Percentiles rank a stretch among this genome's conserved stretches.
phyloP scores from a whole-genome alignment of 192 early-diverging fungal species.

The Gryganskiella cystojenkinii region DNA sequence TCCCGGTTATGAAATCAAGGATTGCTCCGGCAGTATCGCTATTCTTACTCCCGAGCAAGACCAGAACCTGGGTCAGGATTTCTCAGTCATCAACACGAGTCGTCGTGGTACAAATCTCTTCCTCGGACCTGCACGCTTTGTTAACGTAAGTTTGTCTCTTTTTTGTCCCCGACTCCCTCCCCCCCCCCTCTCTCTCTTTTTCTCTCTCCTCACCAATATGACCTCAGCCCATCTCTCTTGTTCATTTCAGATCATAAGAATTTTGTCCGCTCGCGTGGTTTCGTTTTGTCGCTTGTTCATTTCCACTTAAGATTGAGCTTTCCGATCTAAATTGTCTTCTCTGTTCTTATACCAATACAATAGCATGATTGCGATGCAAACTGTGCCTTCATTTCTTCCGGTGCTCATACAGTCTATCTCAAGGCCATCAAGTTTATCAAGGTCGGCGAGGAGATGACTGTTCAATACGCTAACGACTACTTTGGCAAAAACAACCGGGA shows the following conservation, averaged over 20 bases:
- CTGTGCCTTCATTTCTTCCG: constrained; percentile 58
- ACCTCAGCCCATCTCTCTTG: constrained; percentile 1
- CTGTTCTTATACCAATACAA: constrained; percentile 6
- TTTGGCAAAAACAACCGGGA: constrained; percentile 71
- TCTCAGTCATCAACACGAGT: constrained; percentile 59
- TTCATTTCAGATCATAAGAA: too few species aligned
- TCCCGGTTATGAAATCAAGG: constrained; percentile 58
- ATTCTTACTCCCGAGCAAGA: constrained; percentile 61
- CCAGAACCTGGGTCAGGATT: constrained; percentile 59
- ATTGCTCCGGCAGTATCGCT: constrained; percentile 65
- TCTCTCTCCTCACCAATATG: not conserved
- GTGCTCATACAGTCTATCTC: constrained; percentile 65
- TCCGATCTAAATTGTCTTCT: not conserved
- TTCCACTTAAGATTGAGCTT: too few species aligned
- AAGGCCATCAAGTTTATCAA: constrained; percentile 59
- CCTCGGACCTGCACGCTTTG: constrained; percentile 71
- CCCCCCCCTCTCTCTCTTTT: too few species aligned
- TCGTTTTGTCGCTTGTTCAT: too few species aligned
- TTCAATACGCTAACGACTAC: constrained; percentile 68
- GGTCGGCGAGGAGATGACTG: constrained; percentile 68
- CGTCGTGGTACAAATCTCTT: constrained; percentile 63
- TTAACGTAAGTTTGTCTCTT: constrained; percentile 61
- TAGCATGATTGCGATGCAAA: constrained; percentile 74
- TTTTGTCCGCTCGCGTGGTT: too few species aligned
- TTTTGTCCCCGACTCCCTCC: too few species aligned